These are phyloP conservation scores for Martiniozyma asiatica DNA, from an alignment of 1,139 yeast genomes.

Conservation along the genomic window DNA sequence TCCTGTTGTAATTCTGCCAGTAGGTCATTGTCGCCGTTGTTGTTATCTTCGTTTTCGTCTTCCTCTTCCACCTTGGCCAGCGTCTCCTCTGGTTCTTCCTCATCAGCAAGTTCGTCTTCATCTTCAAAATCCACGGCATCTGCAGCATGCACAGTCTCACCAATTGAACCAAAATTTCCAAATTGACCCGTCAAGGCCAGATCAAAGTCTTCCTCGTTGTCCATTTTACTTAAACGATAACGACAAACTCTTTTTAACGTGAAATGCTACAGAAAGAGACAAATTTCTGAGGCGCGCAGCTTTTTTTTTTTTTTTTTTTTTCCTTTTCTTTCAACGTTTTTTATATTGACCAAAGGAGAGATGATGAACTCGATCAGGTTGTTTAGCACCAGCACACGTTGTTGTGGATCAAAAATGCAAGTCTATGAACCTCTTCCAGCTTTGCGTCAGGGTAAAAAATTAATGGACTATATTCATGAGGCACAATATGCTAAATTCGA, in stretches of 20 bases:
- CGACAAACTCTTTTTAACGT: too few relatives aligned
- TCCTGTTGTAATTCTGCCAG: conserved; percentile 26
- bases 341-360: too few relatives aligned
- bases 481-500: conserved; percentile 50
- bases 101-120: conserved; percentile 91
- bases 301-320: too few relatives aligned
- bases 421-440: conserved; percentile 44
- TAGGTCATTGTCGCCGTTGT: conserved; percentile 25
- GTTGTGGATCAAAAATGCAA: conserved; percentile 18
- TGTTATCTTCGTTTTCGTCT: conserved; percentile 17
- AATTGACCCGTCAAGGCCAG: too few relatives aligned
- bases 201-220: too few relatives aligned
- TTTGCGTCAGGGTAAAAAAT: conserved; percentile 38
- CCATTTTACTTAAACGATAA: too few relatives aligned
- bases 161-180: too few relatives aligned
- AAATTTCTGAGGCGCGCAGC: too few relatives aligned
- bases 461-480: conserved; percentile 35
- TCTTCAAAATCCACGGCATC: conserved; percentile 95
- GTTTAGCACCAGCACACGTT: too few relatives aligned
- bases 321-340: too few relatives aligned
- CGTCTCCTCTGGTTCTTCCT: conserved; percentile 30
- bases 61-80: conserved; percentile 16
- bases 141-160: conserved; percentile 58
- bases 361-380: too few relatives aligned
- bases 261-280: too few relatives aligned